These are phyloP conservation scores for Hibiscus trionum DNA, from an alignment of 345 rosid species.

Conservation along the genomic window DNA sequence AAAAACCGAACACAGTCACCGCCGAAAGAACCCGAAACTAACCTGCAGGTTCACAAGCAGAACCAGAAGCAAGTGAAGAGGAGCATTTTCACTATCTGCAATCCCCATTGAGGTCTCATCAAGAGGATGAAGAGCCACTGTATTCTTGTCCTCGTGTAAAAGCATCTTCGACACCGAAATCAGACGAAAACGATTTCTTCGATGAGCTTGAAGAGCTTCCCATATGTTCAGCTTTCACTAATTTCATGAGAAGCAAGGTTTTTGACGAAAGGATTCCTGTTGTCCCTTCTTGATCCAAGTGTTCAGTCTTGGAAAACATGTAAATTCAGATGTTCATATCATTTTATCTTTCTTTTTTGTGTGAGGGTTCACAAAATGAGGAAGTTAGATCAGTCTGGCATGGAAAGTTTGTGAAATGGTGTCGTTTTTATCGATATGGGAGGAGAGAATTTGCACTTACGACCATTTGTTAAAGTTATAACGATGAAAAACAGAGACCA, in stretches of 20 bases:
- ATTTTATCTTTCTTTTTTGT: neutral
- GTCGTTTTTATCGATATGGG: conserved; percentile 9
- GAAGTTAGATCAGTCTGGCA: conserved; percentile 10
- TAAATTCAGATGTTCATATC: conserved; percentile 16
- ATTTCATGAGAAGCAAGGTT: conserved; percentile 37
- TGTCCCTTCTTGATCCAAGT: conserved; percentile 43
- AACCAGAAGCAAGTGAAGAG: conserved; percentile 20
- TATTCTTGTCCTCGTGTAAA: conserved; percentile 17
- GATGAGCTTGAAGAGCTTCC: conserved; percentile 73
- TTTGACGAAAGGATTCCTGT: conserved; percentile 55
- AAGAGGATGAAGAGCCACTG: conserved; percentile 42
- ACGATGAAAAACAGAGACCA: neutral
- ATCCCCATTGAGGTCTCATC: conserved; percentile 23
- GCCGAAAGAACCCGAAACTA: too few species aligned
- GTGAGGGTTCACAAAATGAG: conserved; percentile 11
- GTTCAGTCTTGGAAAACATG: neutral
- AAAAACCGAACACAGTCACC: conserved; percentile 22
- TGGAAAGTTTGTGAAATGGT: conserved; percentile 11
- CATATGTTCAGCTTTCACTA: conserved; percentile 35
- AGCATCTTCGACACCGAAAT: conserved; percentile 22
- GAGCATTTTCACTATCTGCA: conserved; percentile 40
- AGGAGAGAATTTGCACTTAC: too few species aligned
- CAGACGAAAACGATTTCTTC: conserved; percentile 57
- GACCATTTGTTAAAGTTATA: too few species aligned
- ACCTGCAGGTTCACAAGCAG: neutral